Percentiles rank a stretch among this genome's conserved stretches.
Conservation (phyloP, 192 early-diverging fungal genomes). For the Thamnidium elegans region DNA sequence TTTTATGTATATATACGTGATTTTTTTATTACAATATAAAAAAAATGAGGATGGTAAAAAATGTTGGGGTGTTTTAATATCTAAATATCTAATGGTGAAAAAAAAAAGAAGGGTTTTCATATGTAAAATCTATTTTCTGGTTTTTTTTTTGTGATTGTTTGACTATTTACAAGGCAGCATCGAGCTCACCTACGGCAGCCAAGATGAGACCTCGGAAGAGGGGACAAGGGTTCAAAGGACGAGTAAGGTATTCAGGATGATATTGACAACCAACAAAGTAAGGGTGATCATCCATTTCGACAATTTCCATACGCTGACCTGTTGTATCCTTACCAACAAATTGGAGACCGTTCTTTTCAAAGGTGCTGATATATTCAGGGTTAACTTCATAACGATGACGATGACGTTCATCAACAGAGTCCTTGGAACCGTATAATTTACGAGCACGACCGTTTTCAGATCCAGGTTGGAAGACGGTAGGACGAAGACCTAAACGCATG, state of each 20-base stretch:
- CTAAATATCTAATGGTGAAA: no score
- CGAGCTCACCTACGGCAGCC: conserved; percentile 74
- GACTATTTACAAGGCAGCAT: conserved; percentile 36
- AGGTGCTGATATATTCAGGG: conserved; percentile 67
- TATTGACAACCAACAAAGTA: conserved; percentile 95
- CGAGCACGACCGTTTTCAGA: conserved; percentile 64
- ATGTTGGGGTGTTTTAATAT: neutral
- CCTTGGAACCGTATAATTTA: conserved; percentile 59
- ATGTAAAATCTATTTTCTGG: neutral
- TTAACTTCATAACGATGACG: conserved; percentile 99
- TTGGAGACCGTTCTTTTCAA: conserved; percentile 78
- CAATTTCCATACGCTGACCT: conserved; percentile 97
- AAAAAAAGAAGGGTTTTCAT: neutral
- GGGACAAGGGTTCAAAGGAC: conserved; percentile 88
- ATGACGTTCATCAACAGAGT: conserved; percentile 82
- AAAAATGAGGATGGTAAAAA: neutral
- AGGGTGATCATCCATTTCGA: conserved; percentile 85
- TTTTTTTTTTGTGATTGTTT: no score
- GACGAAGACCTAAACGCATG: conserved; percentile 89
- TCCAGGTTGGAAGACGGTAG: conserved; percentile 74
- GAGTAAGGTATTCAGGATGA: conserved; percentile 97
- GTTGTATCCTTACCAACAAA: conserved; percentile 95
- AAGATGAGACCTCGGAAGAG: conserved; percentile 91
- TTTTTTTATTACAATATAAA: neutral
- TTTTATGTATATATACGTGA: neutral